Conservation (phyloP, 2,329 filamentous ascomycete genomes). For the Aspergillus pseudoterreus region DNA sequence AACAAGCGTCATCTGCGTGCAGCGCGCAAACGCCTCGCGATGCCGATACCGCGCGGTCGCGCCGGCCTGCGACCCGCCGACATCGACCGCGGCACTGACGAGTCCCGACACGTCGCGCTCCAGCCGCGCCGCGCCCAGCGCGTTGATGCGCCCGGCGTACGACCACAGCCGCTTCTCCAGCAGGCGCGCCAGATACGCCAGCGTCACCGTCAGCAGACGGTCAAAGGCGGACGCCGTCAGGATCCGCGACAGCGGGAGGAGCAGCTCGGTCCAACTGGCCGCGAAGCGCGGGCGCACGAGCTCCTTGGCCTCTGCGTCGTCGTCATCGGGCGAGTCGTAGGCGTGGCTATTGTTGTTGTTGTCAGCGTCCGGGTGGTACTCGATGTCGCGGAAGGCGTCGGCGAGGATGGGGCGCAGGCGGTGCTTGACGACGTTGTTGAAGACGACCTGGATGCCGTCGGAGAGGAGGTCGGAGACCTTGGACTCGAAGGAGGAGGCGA, state of each 20-base stretch:
- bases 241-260: slow-evolving; percentile 78
- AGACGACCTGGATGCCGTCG: slow-evolving; percentile 81
- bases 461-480: slow-evolving; percentile 79
- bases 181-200: slow-evolving; percentile 69
- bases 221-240: slow-evolving; percentile 75
- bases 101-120: slow-evolving; percentile 81
- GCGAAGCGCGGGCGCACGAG: slow-evolving; percentile 77
- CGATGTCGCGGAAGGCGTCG: slow-evolving; percentile 86
- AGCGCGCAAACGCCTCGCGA: slow-evolving; percentile 71
- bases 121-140: slow-evolving; percentile 74
- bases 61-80: slow-evolving; percentile 27
- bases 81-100: slow-evolving; percentile 49
- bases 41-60: slow-evolving; percentile 62
- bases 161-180: slow-evolving; percentile 86
- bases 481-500: slow-evolving; percentile 68
- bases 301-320: slow-evolving; percentile 52
- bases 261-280: slow-evolving; percentile 78
- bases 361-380: slow-evolving; percentile 70
- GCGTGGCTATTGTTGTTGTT: slow-evolving; percentile 26
- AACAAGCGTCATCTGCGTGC: slow-evolving; percentile 76
- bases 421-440: slow-evolving; percentile 80
- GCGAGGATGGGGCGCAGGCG: slow-evolving; percentile 79
- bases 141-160: slow-evolving; percentile 73
- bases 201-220: slow-evolving; percentile 69
- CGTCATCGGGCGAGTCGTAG: slow-evolving; percentile 43